Evolutionary conservation across 441 rosid species (phyloP).

Genomic region (Erodium trifolium): DNA sequence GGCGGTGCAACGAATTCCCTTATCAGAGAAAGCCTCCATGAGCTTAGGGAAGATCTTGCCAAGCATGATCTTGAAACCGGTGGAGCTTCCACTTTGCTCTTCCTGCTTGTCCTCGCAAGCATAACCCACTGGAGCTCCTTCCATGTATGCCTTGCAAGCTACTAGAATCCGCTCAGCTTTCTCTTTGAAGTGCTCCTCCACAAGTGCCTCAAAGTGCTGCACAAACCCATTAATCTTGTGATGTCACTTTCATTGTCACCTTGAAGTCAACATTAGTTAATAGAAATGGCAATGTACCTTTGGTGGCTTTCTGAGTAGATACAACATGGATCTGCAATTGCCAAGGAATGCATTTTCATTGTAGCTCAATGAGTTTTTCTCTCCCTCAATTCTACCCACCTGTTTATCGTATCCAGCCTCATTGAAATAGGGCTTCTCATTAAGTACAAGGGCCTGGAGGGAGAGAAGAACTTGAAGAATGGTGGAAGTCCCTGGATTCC

Average conservation of each 20-base stretch:
- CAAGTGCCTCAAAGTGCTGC: conserved; percentile 79
- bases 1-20: too few species aligned
- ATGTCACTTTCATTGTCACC: background rate
- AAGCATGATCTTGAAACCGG: conserved; percentile 91
- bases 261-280: too few species aligned
- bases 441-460: conserved; percentile 90
- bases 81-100: conserved; percentile 38
- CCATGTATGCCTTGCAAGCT: conserved; percentile 69
- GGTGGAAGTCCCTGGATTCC: conserved; percentile 70
- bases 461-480: conserved; percentile 91
- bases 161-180: conserved; percentile 36
- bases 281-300: conserved; percentile 38
- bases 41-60: conserved; percentile 72
- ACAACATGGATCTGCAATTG: conserved; percentile 85
- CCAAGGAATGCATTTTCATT: conserved; percentile 76
- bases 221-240: conserved; percentile 9
- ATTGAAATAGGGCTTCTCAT: conserved; percentile 89
- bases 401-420: conserved; percentile 91
- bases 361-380: conserved; percentile 75
- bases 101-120: conserved; percentile 18
- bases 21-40: conserved; percentile 47
- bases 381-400: conserved; percentile 79
- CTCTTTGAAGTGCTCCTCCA: conserved; percentile 56
- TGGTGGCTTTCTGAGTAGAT: conserved; percentile 58
- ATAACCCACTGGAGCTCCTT: conserved; percentile 52